Percentiles rank a stretch among this genome's conserved stretches.
Conservation (phyloP, 148 eudicot species). For the Beta vulgaris region DNA sequence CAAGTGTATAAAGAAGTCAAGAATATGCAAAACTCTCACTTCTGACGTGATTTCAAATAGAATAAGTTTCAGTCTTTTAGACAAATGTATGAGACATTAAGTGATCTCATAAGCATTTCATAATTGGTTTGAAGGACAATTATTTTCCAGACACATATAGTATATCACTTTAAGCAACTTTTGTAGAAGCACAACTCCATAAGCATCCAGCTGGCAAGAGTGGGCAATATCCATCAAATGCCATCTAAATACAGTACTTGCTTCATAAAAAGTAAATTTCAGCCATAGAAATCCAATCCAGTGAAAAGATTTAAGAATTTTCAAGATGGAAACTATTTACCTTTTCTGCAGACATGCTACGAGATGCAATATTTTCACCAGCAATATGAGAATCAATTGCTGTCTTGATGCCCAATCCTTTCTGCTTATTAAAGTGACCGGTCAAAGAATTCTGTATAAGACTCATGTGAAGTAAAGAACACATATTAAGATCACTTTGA, state of each 20-base stretch:
- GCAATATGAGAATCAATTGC: conserved; percentile 25
- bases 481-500: not conserved
- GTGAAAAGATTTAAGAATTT: not conserved
- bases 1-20: too few relatives aligned
- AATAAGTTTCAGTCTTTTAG: too few relatives aligned
- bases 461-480: not conserved
- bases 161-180: not conserved
- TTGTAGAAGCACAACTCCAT: not conserved
- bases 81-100: too few relatives aligned
- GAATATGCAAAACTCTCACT: too few relatives aligned
- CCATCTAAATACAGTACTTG: not conserved
- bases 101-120: too few relatives aligned
- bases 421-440: conserved; percentile 18
- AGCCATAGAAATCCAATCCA: not conserved
- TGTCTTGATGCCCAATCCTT: conserved; percentile 24
- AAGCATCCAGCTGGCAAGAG: not conserved
- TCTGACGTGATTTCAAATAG: too few relatives aligned
- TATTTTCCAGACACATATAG: not conserved
- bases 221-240: not conserved
- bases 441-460: not conserved
- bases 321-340: conserved; percentile 24
- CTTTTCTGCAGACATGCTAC: conserved; percentile 31
- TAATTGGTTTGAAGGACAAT: not conserved
- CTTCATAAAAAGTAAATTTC: not conserved
- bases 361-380: conserved; percentile 29